A percentile compares a stretch with the other conserved stretches of the same genome.
Conservation (phyloP, 176 grass and related monocot species). For the Dendrocalamus sinicus region DNA sequence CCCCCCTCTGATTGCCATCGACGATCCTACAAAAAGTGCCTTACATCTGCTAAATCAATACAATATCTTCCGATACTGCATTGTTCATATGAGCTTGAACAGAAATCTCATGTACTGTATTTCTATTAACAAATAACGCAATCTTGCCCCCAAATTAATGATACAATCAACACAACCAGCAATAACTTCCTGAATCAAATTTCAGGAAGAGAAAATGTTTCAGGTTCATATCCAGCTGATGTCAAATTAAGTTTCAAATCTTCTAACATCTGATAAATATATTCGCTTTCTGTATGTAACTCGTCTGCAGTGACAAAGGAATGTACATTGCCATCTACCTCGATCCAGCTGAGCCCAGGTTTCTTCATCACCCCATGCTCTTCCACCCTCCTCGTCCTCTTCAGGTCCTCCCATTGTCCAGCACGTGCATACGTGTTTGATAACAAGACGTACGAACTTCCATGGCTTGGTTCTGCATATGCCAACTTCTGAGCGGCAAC, state of each 20-base stretch:
- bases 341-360: slow-evolving; percentile 64
- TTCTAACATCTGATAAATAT: slow-evolving; percentile 59
- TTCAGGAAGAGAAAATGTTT: slow-evolving; percentile 29
- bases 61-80: neutral
- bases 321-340: slow-evolving; percentile 55
- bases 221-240: slow-evolving; percentile 38
- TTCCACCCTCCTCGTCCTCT: slow-evolving; percentile 56
- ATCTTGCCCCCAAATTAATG: slow-evolving; percentile 7
- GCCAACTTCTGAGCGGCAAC: slow-evolving; percentile 43
- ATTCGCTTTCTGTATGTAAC: slow-evolving; percentile 30
- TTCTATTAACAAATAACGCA: slow-evolving; percentile 17
- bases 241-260: slow-evolving; percentile 53
- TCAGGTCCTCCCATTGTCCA: slow-evolving; percentile 57
- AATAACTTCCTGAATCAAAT: slow-evolving; percentile 21
- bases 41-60: slow-evolving; percentile 6
- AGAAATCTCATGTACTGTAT: neutral
- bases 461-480: slow-evolving; percentile 35
- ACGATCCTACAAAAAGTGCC: neutral
- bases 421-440: slow-evolving; percentile 55
- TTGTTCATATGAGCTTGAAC: neutral
- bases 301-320: slow-evolving; percentile 56
- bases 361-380: slow-evolving; percentile 38
- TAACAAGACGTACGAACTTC: slow-evolving; percentile 55
- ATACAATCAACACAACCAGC: neutral
- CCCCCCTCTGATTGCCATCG: no score